Evolutionary conservation across 2,329 filamentous ascomycete genomes (phyloP).

Genomic region (Fusarium penzigii): DNA sequence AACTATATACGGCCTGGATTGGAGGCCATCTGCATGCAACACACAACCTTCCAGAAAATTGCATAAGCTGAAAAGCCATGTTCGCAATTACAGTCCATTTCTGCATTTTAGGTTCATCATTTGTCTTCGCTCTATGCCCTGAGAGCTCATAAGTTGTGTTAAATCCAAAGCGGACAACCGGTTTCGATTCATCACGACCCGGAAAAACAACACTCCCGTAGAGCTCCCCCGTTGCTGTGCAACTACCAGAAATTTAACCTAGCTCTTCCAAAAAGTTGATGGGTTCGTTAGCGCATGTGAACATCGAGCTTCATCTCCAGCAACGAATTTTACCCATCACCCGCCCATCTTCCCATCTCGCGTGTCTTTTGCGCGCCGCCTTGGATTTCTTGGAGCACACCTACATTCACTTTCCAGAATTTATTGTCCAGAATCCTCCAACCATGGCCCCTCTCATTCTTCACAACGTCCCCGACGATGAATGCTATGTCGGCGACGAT

Average conservation of each 20-base stretch:
- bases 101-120: too few relatives aligned
- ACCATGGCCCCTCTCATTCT: constrained; percentile 65
- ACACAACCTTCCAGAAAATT: too few relatives aligned
- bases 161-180: too few relatives aligned
- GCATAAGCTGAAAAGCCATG: too few relatives aligned
- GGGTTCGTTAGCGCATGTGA: constrained; percentile 16
- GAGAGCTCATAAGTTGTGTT: too few relatives aligned
- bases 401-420: neutral
- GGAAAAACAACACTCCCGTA: neutral
- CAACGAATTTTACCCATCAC: neutral
- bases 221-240: constrained; percentile 16
- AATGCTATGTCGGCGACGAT: constrained; percentile 66
- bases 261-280: constrained; percentile 24
- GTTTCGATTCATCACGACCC: too few relatives aligned
- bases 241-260: constrained; percentile 20
- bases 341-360: constrained; percentile 5
- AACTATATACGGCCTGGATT: too few relatives aligned
- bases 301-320: constrained; percentile 5
- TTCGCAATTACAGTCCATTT: too few relatives aligned
- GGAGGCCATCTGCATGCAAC: too few relatives aligned
- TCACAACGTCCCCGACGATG: constrained; percentile 69
- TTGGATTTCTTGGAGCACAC: too few relatives aligned
- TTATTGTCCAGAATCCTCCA: neutral
- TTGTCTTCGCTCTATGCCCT: too few relatives aligned
- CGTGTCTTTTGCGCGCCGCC: neutral